Evolutionary conservation across 805 yeast species (phyloP).

Genomic region (Cyberlindnera samutprakarnensis): DNA sequence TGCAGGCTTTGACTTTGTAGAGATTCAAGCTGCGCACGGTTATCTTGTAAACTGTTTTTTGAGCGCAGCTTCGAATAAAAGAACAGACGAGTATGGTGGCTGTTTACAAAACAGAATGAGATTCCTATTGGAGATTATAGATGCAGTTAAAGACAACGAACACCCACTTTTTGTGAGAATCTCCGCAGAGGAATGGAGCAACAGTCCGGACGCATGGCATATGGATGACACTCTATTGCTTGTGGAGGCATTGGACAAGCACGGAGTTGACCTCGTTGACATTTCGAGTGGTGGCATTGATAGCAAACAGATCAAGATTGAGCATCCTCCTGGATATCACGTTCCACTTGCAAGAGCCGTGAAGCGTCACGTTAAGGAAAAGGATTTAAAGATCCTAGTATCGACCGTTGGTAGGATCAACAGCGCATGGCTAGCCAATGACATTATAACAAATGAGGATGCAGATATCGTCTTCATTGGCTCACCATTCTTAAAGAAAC

Average conservation of each 20-base stretch:
- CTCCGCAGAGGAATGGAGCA: constrained; percentile 9
- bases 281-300: constrained; percentile 26
- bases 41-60: constrained; percentile 44
- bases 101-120: constrained; percentile 49
- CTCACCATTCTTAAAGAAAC: constrained; percentile 36
- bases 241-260: constrained; percentile 33
- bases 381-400: constrained; percentile 34
- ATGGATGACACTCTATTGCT: constrained; percentile 22
- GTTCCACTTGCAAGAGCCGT: constrained; percentile 1
- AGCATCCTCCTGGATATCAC: neutral
- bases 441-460: constrained; percentile 32
- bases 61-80: constrained; percentile 33
- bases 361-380: constrained; percentile 32
- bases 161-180: constrained; percentile 33
- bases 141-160: constrained; percentile 28
- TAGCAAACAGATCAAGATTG: neutral
- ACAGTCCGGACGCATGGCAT: constrained; percentile 12
- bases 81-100: constrained; percentile 63
- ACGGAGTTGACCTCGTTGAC: constrained; percentile 46
- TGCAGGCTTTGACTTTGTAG: constrained; percentile 10
- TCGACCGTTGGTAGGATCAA: constrained; percentile 41
- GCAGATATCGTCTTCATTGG: constrained; percentile 45
- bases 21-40: constrained; percentile 42
- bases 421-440: constrained; percentile 29
- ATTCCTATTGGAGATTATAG: constrained; percentile 41